phyloP scores from a whole-genome alignment of 2,329 filamentous ascomycete genomes.

The Calycina herbarum region DNA sequence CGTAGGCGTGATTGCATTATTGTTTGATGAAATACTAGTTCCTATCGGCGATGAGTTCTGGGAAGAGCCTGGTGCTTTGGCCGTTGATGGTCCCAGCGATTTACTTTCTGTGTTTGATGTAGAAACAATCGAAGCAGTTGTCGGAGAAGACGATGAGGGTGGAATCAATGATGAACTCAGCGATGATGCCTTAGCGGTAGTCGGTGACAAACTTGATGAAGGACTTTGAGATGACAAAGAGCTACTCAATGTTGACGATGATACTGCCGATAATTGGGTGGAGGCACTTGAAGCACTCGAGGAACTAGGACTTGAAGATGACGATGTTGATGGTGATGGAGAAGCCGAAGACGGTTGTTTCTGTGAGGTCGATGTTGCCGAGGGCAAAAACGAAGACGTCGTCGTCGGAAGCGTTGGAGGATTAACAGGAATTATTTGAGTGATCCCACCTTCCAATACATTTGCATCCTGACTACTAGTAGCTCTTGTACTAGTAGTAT shows the following conservation, averaged over 20 bases:
- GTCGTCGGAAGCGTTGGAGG: not conserved
- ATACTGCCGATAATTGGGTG: not conserved
- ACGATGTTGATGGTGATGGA: not conserved
- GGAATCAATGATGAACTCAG: too few species aligned
- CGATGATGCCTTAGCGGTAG: not conserved
- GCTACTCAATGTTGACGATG: not conserved
- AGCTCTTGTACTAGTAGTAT: not conserved
- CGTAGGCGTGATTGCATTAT: not conserved
- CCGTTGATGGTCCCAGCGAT: not conserved
- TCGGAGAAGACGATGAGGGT: not conserved
- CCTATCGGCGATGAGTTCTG: not conserved
- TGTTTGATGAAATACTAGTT: not conserved
- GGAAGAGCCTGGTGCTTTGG: not conserved
- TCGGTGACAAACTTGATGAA: not conserved
- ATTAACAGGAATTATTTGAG: constrained; percentile 4
- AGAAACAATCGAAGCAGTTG: not conserved
- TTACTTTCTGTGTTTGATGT: not conserved
- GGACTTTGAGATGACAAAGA: constrained; percentile 2
- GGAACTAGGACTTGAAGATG: not conserved
- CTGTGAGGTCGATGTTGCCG: not conserved
- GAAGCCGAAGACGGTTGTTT: not conserved
- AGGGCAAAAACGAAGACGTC: not conserved
- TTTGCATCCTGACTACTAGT: not conserved
- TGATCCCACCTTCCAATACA: not conserved
- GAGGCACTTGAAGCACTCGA: not conserved